These are phyloP conservation scores for Exserohilum rostratum DNA, from an alignment of 2,329 filamentous ascomycete species.

Conservation along the genomic window DNA sequence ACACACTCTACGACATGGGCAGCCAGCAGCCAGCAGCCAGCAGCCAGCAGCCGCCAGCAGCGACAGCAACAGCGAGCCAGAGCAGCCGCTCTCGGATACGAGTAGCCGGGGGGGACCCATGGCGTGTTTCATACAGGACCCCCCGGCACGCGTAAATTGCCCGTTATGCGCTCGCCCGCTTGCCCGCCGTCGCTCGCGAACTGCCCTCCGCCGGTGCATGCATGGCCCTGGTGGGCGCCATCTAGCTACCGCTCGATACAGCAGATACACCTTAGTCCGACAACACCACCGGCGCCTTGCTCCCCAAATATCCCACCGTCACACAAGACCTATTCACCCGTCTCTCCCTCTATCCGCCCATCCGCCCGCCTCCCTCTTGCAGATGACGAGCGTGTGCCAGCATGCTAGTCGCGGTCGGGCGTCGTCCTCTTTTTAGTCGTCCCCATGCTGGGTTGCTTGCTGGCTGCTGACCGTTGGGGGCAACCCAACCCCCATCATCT, in stretches of 20 bases:
- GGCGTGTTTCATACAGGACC: slow-evolving; percentile 33
- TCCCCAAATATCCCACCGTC: slow-evolving; percentile 8
- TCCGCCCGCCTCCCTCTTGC: neutral
- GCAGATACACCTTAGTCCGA: too few relatives aligned
- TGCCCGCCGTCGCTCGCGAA: neutral
- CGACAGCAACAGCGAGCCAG: too few relatives aligned
- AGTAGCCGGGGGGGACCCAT: slow-evolving; percentile 8
- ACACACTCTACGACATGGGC: too few relatives aligned
- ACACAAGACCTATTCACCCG: neutral
- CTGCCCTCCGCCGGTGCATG: neutral
- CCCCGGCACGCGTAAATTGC: slow-evolving; percentile 38
- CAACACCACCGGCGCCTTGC: neutral
- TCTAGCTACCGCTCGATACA: too few relatives aligned
- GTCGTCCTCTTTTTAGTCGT: neutral
- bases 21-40: too few relatives aligned
- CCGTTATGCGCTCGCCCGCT: slow-evolving; percentile 28
- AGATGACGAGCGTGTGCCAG: too few relatives aligned
- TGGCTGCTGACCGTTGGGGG: neutral
- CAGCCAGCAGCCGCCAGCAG: too few relatives aligned
- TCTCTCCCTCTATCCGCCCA: neutral
- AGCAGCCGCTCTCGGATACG: slow-evolving; percentile 5
- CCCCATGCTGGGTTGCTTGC: neutral
- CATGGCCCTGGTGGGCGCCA: too few relatives aligned
- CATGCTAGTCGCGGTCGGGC: neutral
- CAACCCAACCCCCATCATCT: neutral